These are phyloP conservation scores for Monilinia vaccinii-corymbosi DNA, from an alignment of 2,329 filamentous ascomycete genomes.

Conservation along the genomic window DNA sequence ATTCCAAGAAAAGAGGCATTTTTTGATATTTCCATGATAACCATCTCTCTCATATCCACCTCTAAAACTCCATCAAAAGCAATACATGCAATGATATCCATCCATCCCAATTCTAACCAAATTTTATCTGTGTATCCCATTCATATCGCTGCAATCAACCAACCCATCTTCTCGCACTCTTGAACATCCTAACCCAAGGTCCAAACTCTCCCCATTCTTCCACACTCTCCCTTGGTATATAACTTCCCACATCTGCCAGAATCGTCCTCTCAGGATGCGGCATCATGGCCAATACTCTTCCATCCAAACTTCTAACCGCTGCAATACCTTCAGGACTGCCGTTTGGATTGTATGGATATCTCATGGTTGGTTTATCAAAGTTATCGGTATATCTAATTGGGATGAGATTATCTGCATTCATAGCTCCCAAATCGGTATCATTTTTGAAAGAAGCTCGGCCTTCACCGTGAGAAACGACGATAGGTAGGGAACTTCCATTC, in stretches of 20 bases:
- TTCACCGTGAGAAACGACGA: conserved; percentile 85
- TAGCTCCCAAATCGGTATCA: conserved; percentile 40
- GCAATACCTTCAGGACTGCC: conserved; percentile 61
- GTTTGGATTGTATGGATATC: conserved; percentile 82
- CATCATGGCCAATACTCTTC: conserved; percentile 63
- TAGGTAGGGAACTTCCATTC: conserved; percentile 71
- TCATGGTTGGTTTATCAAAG: conserved; percentile 61
- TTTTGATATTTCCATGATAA: not conserved
- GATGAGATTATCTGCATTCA: conserved; percentile 60
- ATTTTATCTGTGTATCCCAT: not conserved
- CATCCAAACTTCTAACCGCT: conserved; percentile 55
- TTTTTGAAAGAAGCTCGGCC: conserved; percentile 66
- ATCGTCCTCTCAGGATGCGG: conserved; percentile 66
- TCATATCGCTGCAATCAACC: conserved; percentile 11
- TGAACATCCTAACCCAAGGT: conserved; percentile 63
- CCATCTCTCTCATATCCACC: not conserved
- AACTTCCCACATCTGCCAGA: conserved; percentile 58
- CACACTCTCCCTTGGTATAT: conserved; percentile 44
- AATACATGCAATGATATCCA: not conserved
- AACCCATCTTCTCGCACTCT: conserved; percentile 64
- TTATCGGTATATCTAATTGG: conserved; percentile 84
- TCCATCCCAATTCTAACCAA: not conserved
- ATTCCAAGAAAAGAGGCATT: not conserved
- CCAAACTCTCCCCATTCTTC: conserved; percentile 62
- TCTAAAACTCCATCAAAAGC: not conserved